Evolutionary conservation across 441 rosid species (phyloP).

Genomic region (Corymbia citriodora): DNA sequence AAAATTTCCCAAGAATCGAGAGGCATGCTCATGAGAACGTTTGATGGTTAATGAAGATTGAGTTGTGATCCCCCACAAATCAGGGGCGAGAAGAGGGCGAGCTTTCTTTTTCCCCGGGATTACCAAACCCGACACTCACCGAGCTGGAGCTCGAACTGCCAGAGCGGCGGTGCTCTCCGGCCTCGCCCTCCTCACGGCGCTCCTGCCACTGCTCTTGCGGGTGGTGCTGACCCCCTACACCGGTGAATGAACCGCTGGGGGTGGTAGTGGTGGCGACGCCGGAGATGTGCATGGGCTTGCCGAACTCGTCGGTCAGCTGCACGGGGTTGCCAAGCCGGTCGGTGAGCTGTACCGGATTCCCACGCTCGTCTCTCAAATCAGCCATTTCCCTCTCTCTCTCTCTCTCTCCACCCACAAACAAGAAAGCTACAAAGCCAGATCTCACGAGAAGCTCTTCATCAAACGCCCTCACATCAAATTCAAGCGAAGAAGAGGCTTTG

Average conservation of each 20-base stretch:
- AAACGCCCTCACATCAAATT: neutral
- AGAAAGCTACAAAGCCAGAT: neutral
- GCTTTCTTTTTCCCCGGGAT: neutral
- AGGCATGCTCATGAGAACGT: neutral
- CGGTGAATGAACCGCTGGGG: neutral
- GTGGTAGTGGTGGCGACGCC: constrained; percentile 42
- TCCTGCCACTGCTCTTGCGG: neutral
- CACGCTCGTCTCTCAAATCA: constrained; percentile 53
- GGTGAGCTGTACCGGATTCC: constrained; percentile 53
- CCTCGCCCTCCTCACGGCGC: neutral
- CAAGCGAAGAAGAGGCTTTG: neutral
- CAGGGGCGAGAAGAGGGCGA: no score
- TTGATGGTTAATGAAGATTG: neutral
- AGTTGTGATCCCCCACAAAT: neutral
- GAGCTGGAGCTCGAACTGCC: constrained; percentile 56
- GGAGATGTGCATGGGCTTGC: constrained; percentile 47
- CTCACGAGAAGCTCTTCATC: neutral
- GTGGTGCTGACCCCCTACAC: neutral
- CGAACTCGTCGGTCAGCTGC: constrained; percentile 55
- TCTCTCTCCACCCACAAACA: neutral
- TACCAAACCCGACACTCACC: constrained; percentile 20
- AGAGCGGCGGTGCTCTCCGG: constrained; percentile 33
- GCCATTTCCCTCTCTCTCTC: constrained; percentile 25
- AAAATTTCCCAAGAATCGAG: neutral
- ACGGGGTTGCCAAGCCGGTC: constrained; percentile 67